A percentile compares a stretch with the other conserved stretches of the same genome.
phyloP scores from a whole-genome alignment of 2,329 filamentous ascomycete genomes.

The Phialocephala sp. region DNA sequence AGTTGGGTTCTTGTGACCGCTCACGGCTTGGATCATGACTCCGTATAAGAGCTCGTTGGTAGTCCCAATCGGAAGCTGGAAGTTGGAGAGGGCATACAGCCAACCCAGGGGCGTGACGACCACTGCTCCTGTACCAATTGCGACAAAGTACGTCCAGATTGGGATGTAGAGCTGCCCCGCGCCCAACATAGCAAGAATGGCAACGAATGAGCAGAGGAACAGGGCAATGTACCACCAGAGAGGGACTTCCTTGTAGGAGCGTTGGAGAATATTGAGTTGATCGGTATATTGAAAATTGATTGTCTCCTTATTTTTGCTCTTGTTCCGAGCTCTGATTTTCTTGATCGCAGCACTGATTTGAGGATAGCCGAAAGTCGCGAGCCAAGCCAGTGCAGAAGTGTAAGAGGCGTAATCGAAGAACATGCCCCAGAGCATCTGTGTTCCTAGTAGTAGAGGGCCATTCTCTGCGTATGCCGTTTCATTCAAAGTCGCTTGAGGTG shows the following conservation, averaged over 20 bases:
- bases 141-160: slow-evolving; percentile 64
- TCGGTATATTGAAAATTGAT: slow-evolving; percentile 63
- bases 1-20: slow-evolving; percentile 58
- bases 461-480: slow-evolving; percentile 52
- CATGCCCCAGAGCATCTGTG: slow-evolving; percentile 62
- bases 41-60: slow-evolving; percentile 66
- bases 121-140: slow-evolving; percentile 57
- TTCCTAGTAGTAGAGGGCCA: slow-evolving; percentile 61
- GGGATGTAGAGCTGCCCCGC: slow-evolving; percentile 61
- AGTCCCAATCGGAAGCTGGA: slow-evolving; percentile 58
- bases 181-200: slow-evolving; percentile 56
- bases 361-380: slow-evolving; percentile 58
- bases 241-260: slow-evolving; percentile 62
- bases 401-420: slow-evolving; percentile 67
- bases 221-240: slow-evolving; percentile 61
- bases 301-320: slow-evolving; percentile 39
- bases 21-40: slow-evolving; percentile 59
- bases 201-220: slow-evolving; percentile 55
- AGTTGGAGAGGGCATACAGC: slow-evolving; percentile 65
- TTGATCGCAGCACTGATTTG: slow-evolving; percentile 52
- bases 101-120: slow-evolving; percentile 63
- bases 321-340: slow-evolving; percentile 50
- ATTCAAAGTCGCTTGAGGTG: slow-evolving; percentile 41
- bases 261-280: slow-evolving; percentile 62
- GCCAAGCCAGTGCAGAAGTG: slow-evolving; percentile 63